These are phyloP conservation scores for Ophiostoma ulmi DNA, from an alignment of 2,329 filamentous ascomycete genomes.

Conservation along the genomic window DNA sequence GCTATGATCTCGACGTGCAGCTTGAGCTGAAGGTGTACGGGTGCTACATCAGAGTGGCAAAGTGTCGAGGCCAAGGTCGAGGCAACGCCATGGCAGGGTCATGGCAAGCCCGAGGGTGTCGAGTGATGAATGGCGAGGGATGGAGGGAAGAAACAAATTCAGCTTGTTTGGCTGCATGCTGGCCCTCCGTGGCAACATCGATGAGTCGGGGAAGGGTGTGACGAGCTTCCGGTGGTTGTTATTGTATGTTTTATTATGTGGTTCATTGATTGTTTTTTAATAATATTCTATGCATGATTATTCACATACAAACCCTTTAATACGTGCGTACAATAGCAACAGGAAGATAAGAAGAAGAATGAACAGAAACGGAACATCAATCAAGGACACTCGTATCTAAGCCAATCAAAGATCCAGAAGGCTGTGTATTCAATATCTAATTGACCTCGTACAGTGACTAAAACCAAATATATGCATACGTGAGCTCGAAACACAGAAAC, in stretches of 20 bases:
- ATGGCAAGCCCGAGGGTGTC: not conserved
- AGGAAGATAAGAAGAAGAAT: not conserved
- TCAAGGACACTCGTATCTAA: not conserved
- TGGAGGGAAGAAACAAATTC: not conserved
- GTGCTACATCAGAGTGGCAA: constrained; percentile 3
- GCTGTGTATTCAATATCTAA: not conserved
- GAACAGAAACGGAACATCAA: not conserved
- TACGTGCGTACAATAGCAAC: not conserved
- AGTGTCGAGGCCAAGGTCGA: not conserved
- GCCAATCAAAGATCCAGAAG: not conserved
- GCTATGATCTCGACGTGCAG: constrained; percentile 2
- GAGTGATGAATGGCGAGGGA: not conserved
- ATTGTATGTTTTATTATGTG: not conserved
- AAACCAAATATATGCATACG: not conserved
- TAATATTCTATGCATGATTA: not conserved
- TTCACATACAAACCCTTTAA: not conserved
- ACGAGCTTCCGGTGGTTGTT: not conserved
- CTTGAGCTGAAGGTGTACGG: constrained; percentile 5
- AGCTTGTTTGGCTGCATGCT: not conserved
- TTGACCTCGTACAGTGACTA: not conserved
- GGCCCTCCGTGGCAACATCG: not conserved
- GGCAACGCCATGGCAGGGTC: not conserved
- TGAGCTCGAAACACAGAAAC: not conserved
- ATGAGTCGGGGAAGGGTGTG: not conserved
- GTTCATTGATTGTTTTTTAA: not conserved